Evolutionary conservation across 1,284 basidiomycete species (phyloP).

Genomic region (Leucocoprinus gongylophorus): DNA sequence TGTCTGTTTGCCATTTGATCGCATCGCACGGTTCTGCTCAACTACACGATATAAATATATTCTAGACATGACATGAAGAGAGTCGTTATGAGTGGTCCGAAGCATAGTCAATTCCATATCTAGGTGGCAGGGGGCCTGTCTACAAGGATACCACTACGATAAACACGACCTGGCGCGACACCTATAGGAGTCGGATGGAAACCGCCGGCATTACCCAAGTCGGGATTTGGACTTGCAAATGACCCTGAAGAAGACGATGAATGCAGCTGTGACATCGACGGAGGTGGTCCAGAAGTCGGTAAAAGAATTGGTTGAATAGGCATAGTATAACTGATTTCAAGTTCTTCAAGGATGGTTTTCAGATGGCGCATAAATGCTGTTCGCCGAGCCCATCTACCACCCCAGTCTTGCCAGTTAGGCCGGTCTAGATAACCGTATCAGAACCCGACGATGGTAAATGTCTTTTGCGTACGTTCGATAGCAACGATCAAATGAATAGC

Average conservation of each 20-base stretch:
- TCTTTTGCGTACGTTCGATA: conserved; percentile 59
- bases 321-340: conserved; percentile 63
- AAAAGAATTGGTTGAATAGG: conserved; percentile 66
- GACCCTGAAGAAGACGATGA: background rate
- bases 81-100: background rate
- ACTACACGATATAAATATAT: background rate
- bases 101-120: background rate
- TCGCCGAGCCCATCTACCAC: conserved; percentile 65
- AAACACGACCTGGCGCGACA: conserved; percentile 8
- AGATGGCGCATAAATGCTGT: conserved; percentile 68
- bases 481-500: conserved; percentile 60
- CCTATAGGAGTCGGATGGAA: conserved; percentile 9
- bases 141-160: conserved; percentile 8
- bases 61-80: background rate
- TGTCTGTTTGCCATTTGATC: background rate
- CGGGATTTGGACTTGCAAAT: background rate
- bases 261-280: conserved; percentile 4
- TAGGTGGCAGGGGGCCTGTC: background rate
- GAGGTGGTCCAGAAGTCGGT: conserved; percentile 26
- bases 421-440: conserved; percentile 40
- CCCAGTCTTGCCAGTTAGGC: conserved; percentile 86
- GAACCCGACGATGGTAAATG: background rate
- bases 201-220: conserved; percentile 16
- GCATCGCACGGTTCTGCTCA: background rate
- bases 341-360: conserved; percentile 62